Evolutionary conservation across 2,329 filamentous ascomycete species (phyloP), one percentile per base, ranked within the genome.

Genomic region (Trichoderma guizhouense): DNA sequence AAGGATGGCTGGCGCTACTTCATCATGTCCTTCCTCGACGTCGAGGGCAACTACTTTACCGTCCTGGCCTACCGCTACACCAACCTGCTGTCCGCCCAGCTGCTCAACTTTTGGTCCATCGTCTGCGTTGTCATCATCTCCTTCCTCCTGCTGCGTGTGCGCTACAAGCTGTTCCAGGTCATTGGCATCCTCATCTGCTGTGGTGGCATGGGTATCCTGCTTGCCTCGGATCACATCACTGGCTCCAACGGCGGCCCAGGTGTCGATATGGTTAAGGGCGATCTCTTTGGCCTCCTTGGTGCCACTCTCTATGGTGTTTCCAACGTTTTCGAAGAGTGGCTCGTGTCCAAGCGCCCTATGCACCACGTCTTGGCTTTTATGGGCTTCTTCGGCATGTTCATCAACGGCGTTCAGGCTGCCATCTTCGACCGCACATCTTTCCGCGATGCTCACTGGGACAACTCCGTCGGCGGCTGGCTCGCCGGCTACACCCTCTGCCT

Each of bases 51-150:
- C 84, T 99, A 98, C 86, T 98, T 98, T 80, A 95, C 95, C 78
- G 95, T 99, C 65, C 87, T 98, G 64, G 96, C 95, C 6, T 99
- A 98, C 84, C 88, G 92, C 72, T 90, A 97, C 85, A 97, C 95
- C 69, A 98, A 95, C 78, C 92, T 98, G 76, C 87, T 98, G 63
- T 96, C 92, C 24, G 94, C 94, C 18, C 95, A 98, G 86, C 88
- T 99, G 67, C 94, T 99, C 84, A 98, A 98, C 86, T 98, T 98
- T 84, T 98, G 95, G 95, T 93, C 95, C 76, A 98, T 99, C 76
- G 93, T 97, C 65, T 91, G 95, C 74, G 96, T 99, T 26, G 94
- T 98, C 24, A 79, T 92, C 73, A 84, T 98, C 75, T 97, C 94
- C 32, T 95, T 97, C 83, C 75, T 91, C 74, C 86, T 98, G 76